These are phyloP conservation scores for Vitis cinerea DNA, from an alignment of 164 flowering plant genomes.

Conservation along the genomic window DNA sequence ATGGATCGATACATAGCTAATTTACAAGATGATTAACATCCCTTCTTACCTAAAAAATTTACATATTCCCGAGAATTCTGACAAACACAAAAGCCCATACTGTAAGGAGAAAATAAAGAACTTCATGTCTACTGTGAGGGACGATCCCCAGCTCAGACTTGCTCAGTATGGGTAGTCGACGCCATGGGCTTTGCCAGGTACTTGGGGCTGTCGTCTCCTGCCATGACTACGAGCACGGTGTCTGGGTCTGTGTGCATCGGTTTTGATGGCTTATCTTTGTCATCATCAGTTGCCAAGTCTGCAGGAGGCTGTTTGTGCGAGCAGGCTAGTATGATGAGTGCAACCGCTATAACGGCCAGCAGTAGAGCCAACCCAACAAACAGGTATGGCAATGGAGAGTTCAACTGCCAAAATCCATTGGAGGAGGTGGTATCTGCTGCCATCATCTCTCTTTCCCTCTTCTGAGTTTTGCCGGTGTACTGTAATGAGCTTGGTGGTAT, in stretches of 20 bases:
- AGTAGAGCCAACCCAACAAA: background rate
- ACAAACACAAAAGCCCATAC: no score
- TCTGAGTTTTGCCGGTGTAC: no score
- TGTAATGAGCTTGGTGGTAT: no score
- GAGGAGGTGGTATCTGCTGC: background rate
- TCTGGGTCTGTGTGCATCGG: background rate
- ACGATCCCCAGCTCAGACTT: no score
- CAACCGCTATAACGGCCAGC: background rate
- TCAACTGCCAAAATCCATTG: background rate
- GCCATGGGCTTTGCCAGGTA: background rate
- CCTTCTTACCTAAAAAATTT: no score
- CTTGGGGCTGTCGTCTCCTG: background rate
- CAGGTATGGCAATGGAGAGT: slow-evolving; percentile 3
- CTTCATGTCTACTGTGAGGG: no score
- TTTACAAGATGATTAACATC: no score
- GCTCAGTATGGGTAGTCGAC: no score
- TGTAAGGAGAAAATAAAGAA: no score
- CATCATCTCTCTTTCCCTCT: background rate
- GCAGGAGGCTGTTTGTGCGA: background rate
- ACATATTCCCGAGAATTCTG: no score
- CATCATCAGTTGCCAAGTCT: background rate
- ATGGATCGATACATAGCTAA: no score
- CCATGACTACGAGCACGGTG: slow-evolving; percentile 3
- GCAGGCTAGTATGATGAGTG: background rate
- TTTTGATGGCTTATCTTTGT: background rate